Evolutionary conservation across 768 basidiomycete genomes (phyloP).

Genomic region (Agaricus sinodeliciosus): DNA sequence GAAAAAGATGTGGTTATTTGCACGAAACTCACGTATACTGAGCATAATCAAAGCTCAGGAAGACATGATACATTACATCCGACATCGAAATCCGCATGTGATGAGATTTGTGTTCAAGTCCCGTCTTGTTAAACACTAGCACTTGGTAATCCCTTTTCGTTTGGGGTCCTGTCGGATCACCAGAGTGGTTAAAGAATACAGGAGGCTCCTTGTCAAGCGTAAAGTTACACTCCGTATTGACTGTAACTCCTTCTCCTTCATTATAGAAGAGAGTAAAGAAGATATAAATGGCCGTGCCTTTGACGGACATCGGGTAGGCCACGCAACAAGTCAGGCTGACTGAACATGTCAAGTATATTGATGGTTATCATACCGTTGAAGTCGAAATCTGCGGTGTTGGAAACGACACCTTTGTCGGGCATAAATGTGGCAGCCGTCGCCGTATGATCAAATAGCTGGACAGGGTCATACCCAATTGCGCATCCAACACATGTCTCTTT

Average conservation of each 20-base stretch:
- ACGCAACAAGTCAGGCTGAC: neutral
- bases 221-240: constrained; percentile 19
- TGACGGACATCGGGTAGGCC: neutral
- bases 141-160: constrained; percentile 13
- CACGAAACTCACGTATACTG: constrained; percentile 12
- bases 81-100: constrained; percentile 9
- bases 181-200: constrained; percentile 15
- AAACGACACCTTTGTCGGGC: constrained; percentile 16
- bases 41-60: constrained; percentile 14
- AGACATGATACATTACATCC: constrained; percentile 7
- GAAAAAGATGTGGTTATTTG: neutral
- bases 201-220: constrained; percentile 14
- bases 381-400: constrained; percentile 19
- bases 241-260: constrained; percentile 16
- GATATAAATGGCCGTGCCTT: constrained; percentile 33
- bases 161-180: constrained; percentile 9
- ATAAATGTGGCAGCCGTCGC: constrained; percentile 29
- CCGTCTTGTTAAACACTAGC: constrained; percentile 14
- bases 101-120: constrained; percentile 10
- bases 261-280: constrained; percentile 33
- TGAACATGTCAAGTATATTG: neutral
- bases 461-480: constrained; percentile 16
- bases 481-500: constrained; percentile 20
- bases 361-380: constrained; percentile 20
- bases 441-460: constrained; percentile 19